Percentiles rank a stretch among this genome's conserved stretches.
Evolutionary conservation across 2,329 filamentous ascomycete species (phyloP).

Genomic region (Periglandula ipomoeae): DNA sequence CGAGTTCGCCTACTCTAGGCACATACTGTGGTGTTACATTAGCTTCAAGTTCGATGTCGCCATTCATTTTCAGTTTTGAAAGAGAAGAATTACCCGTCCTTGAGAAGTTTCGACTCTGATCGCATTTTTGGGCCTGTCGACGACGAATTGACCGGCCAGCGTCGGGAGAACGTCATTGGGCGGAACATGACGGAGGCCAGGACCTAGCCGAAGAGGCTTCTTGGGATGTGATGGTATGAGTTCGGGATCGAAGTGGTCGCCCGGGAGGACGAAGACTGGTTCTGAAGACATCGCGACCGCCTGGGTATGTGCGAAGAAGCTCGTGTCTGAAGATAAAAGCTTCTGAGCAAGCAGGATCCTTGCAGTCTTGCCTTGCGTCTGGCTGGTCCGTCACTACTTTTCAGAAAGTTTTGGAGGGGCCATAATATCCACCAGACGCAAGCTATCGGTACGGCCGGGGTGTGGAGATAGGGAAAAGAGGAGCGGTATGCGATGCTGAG

Average conservation of each 20-base stretch:
- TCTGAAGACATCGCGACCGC: conserved; percentile 44
- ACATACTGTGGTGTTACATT: conserved; percentile 50
- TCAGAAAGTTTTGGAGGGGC: conserved; percentile 2
- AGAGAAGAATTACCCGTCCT: conserved; percentile 48
- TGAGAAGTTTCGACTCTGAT: conserved; percentile 66
- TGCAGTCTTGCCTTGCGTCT: background rate
- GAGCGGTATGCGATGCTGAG: no score
- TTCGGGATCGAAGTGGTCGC: conserved; percentile 60
- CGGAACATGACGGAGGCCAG: conserved; percentile 73
- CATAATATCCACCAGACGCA: no score
- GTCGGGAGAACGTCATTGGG: conserved; percentile 64
- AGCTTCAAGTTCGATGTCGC: background rate
- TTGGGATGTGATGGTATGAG: conserved; percentile 60
- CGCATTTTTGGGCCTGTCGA: conserved; percentile 64
- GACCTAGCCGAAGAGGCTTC: conserved; percentile 68
- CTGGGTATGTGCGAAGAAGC: background rate
- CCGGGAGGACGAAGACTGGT: conserved; percentile 66
- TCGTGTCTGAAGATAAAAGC: background rate
- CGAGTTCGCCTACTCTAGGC: conserved; percentile 71
- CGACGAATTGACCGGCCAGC: conserved; percentile 56
- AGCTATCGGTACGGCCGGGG: conserved; percentile 3
- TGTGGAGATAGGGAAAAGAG: no score
- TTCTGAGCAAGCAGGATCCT: background rate
- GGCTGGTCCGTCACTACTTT: background rate
- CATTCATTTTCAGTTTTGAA: background rate